A percentile compares a stretch with the other conserved stretches of the same genome.
Evolutionary conservation across 148 eudicot species (phyloP).

Genomic region (Fagopyrum homotropicum): DNA sequence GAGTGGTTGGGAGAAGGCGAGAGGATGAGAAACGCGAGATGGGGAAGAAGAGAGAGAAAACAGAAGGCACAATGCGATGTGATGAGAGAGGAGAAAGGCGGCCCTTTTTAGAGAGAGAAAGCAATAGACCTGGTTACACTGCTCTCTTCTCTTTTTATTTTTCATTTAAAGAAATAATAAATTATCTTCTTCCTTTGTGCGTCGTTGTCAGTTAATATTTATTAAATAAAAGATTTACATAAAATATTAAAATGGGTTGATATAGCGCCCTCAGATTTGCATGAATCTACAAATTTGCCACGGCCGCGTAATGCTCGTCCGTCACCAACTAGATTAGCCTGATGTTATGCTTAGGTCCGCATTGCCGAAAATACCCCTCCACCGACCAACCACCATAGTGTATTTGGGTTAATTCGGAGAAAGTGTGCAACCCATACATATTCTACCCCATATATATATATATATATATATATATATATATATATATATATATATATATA

Average conservation of each 20-base stretch:
- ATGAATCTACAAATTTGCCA: slow-evolving; percentile 6
- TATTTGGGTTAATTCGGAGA: too few relatives aligned
- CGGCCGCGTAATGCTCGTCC: background rate
- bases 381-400: background rate
- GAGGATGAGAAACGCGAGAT: slow-evolving; percentile 19
- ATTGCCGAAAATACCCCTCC: background rate
- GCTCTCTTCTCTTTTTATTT: background rate
- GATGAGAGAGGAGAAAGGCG: slow-evolving; percentile 11
- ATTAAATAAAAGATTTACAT: background rate
- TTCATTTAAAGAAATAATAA: background rate
- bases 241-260: background rate
- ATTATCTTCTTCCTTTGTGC: slow-evolving; percentile 3
- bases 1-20: slow-evolving; percentile 4
- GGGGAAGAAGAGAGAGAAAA: slow-evolving; percentile 18
- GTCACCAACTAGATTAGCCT: background rate
- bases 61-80: slow-evolving; percentile 14
- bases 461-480: too few relatives aligned
- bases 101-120: slow-evolving; percentile 15
- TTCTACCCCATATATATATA: too few relatives aligned
- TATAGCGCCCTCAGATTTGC: background rate
- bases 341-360: background rate
- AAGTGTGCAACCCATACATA: too few relatives aligned
- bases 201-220: background rate
- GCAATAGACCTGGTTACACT: slow-evolving; percentile 2
- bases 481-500: too few relatives aligned